Conservation (phyloP, 345 rosid species). For the Eutrema japonicum region DNA sequence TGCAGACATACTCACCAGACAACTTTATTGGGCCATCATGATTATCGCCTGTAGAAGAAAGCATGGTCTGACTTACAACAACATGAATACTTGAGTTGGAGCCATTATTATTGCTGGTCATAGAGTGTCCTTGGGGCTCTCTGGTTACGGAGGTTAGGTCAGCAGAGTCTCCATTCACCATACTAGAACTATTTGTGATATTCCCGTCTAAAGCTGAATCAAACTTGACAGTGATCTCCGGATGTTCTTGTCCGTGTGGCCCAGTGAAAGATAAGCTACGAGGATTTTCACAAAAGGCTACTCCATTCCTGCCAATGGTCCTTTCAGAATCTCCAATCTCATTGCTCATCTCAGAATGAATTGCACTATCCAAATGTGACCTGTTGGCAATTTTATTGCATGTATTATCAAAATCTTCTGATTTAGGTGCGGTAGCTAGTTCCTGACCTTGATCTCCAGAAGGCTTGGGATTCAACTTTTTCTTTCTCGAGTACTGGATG, state of each 20-base stretch:
- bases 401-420: conserved; percentile 4
- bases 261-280: conserved; percentile 21
- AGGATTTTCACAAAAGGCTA: background rate
- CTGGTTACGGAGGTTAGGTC: conserved; percentile 35
- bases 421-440: conserved; percentile 41
- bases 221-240: conserved; percentile 22
- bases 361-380: conserved; percentile 20
- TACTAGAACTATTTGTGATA: conserved; percentile 30
- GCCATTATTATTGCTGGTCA: conserved; percentile 29
- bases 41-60: conserved; percentile 32
- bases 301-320: conserved; percentile 33
- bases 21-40: conserved; percentile 38
- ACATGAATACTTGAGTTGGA: conserved; percentile 25
- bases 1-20: conserved; percentile 36
- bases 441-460: conserved; percentile 45
- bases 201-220: conserved; percentile 24
- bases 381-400: conserved; percentile 11
- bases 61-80: conserved; percentile 23
- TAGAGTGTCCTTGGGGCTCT: conserved; percentile 40
- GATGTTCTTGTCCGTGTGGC: conserved; percentile 25
- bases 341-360: conserved; percentile 34
- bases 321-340: conserved; percentile 35
- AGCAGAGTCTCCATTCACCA: conserved; percentile 37
- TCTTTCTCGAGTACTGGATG: conserved; percentile 85
- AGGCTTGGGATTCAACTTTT: conserved; percentile 54